Evolutionary conservation across 2,329 filamentous ascomycete species (phyloP).

Genomic region (Pseudogymnoascus sp.): DNA sequence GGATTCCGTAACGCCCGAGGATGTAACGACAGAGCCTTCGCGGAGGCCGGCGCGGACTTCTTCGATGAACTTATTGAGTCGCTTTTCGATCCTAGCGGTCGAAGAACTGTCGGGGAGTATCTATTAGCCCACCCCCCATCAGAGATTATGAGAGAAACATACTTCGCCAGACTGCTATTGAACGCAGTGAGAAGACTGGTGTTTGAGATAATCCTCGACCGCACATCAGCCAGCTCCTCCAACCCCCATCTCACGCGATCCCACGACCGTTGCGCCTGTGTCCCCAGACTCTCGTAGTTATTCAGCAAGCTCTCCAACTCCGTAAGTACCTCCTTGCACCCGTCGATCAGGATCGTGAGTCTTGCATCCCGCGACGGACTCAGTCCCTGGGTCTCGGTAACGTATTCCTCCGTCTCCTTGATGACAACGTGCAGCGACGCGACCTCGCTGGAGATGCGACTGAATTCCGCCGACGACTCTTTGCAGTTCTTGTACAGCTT

Average conservation of each 20-base stretch:
- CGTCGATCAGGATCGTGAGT: slow-evolving; percentile 17
- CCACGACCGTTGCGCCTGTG: slow-evolving; percentile 23
- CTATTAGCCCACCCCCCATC: neutral
- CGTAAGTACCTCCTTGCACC: slow-evolving; percentile 17
- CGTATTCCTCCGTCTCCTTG: slow-evolving; percentile 23
- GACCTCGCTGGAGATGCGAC: slow-evolving; percentile 21
- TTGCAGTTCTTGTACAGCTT: slow-evolving; percentile 23
- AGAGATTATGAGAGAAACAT: neutral
- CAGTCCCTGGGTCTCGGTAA: slow-evolving; percentile 18
- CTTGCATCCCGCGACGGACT: slow-evolving; percentile 18
- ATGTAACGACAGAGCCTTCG: slow-evolving; percentile 23
- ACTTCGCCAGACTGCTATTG: slow-evolving; percentile 22
- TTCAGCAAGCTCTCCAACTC: slow-evolving; percentile 21
- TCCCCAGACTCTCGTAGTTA: slow-evolving; percentile 22
- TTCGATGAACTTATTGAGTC: slow-evolving; percentile 21
- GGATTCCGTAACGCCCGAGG: slow-evolving; percentile 16
- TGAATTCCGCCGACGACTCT: slow-evolving; percentile 24
- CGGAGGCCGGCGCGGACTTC: slow-evolving; percentile 22
- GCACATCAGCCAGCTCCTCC: slow-evolving; percentile 23
- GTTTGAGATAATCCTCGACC: slow-evolving; percentile 21
- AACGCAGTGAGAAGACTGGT: slow-evolving; percentile 22
- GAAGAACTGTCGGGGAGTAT: slow-evolving; percentile 20
- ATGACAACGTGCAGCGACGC: slow-evolving; percentile 23
- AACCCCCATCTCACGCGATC: slow-evolving; percentile 25
- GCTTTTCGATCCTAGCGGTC: slow-evolving; percentile 21